Conservation (phyloP, 768 basidiomycete species). For the Naganishia kalamii region DNA sequence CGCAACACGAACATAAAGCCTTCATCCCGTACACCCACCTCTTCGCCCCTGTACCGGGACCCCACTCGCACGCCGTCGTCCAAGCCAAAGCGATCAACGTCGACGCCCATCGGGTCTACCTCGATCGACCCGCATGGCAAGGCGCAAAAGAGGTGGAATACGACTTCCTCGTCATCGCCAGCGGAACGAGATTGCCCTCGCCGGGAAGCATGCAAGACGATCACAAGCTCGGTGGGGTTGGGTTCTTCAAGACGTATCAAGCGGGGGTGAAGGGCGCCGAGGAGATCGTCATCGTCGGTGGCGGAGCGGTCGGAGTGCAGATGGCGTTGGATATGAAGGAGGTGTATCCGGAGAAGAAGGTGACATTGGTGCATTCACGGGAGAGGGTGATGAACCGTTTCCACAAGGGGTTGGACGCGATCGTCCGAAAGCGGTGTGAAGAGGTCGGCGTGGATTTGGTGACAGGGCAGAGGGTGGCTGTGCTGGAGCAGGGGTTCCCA, state of each 20-base stretch:
- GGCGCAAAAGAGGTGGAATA: constrained; percentile 48
- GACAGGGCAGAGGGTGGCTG: constrained; percentile 27
- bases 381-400: constrained; percentile 24
- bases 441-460: constrained; percentile 34
- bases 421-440: constrained; percentile 28
- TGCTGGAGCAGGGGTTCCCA: constrained; percentile 22
- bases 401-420: constrained; percentile 29
- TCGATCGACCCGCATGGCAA: constrained; percentile 30
- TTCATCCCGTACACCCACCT: constrained; percentile 23
- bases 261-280: constrained; percentile 50
- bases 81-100: constrained; percentile 14
- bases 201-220: constrained; percentile 27
- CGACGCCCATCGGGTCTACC: constrained; percentile 10
- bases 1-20: constrained; percentile 23
- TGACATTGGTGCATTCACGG: constrained; percentile 37
- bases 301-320: constrained; percentile 63
- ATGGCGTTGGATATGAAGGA: constrained; percentile 38
- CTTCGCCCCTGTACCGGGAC: constrained; percentile 11
- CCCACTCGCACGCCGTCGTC: constrained; percentile 7
- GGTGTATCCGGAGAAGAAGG: constrained; percentile 29
- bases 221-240: constrained; percentile 50
- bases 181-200: constrained; percentile 49
- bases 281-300: constrained; percentile 62
- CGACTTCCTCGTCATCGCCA: constrained; percentile 59
- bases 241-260: constrained; percentile 53